Base-by-base conservation (phyloP, 2,329 filamentous ascomycete genomes). In the Aspergillus jensenii region DNA sequence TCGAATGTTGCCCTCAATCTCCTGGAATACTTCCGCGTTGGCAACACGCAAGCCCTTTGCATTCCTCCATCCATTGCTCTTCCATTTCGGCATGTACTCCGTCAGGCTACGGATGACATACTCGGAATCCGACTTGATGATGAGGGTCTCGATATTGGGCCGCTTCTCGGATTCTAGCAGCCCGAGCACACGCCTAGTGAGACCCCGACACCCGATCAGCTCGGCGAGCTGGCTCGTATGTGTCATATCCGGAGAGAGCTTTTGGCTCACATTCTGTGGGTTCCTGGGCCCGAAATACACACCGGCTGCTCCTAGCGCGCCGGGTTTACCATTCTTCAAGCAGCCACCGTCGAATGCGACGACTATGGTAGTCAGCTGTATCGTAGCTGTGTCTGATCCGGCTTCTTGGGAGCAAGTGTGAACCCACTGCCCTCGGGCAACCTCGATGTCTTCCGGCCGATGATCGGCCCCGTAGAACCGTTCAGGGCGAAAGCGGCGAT, bases 31-130 rank as follows among this genome's bases (percentile, higher is more conserved):
- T 8, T 4, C 5, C 8, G 17, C 9, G 25, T 58, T 37, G 9
- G 48, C 33, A 11, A 58, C 49, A 9, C 3, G 41, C n/a, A 33
- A 23, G 2, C 55, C 55, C 11, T 19, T n/a, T 2, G 7, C 19
- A 33, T 40, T 57, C 48, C 35, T 57, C 48, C 48, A 57, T 7
- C 41, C 40, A 41, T 57, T 52, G 3, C 12, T 43, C 41, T 52
- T 52, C 55, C 55, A 57, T n/a, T 52, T 57, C n/a, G 40, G 47
- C 5, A 57, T 19, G 48, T 49, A 57, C 23, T 57, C 55, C 3
- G 48, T 57, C 4, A 52, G 12, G 8, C 55, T 25, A 2, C 48
- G 31, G 6, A 52, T 43, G 12, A 50, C 21, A 27, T 50, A 40
- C 19, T 23, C 47, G n/a, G 47, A 50, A 15, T 52, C 41, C n/a